phyloP scores from a whole-genome alignment of 352 stramenopile genomes.

The Phytophthora citrophthora region DNA sequence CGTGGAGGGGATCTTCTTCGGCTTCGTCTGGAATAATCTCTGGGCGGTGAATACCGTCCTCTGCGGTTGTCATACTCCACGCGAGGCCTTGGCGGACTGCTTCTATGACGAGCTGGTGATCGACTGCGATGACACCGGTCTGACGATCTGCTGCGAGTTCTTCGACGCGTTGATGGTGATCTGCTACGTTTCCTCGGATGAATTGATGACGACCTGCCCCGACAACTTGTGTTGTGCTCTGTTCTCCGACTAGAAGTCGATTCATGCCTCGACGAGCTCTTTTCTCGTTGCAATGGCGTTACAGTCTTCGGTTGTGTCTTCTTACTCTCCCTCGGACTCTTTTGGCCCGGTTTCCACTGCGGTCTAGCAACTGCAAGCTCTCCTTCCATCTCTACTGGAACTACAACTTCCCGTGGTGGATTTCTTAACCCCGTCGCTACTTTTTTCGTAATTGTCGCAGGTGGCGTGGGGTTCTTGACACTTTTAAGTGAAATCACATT shows the following conservation, averaged over 20 bases:
- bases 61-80: neutral
- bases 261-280: neutral
- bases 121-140: neutral
- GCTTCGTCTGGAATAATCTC: conserved; percentile 12
- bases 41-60: conserved; percentile 4
- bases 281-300: neutral
- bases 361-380: conserved; percentile 2
- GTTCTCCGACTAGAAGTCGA: neutral
- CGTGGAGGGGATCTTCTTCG: conserved; percentile 22
- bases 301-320: neutral
- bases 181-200: conserved; percentile 2
- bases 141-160: neutral
- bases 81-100: conserved; percentile 3
- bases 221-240: conserved; percentile 7
- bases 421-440: conserved; percentile 3
- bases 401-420: neutral
- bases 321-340: conserved; percentile 5
- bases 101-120: neutral
- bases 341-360: conserved; percentile 8
- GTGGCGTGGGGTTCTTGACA: neutral
- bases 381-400: conserved; percentile 1
- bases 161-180: conserved; percentile 1
- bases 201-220: neutral
- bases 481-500: conserved; percentile 12
- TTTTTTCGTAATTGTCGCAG: neutral